Evolutionary conservation across 352 stramenopile genomes (phyloP).

Genomic region (Pythium scleroteichum): DNA sequence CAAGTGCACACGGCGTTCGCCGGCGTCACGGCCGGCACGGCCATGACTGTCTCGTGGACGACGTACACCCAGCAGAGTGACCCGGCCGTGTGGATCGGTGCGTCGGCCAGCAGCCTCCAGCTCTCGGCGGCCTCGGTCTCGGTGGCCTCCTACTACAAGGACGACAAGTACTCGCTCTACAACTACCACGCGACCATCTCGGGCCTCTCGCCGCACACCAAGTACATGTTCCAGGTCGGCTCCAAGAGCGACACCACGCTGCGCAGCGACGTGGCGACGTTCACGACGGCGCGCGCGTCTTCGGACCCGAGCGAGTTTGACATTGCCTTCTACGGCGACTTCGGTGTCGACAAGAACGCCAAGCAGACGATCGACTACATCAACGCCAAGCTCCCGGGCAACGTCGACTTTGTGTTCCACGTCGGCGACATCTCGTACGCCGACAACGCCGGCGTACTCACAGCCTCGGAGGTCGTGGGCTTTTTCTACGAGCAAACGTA

Average conservation of each 20-base stretch:
- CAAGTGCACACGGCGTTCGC: slow-evolving; percentile 56
- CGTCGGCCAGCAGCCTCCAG: slow-evolving; percentile 14
- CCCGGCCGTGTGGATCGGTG: slow-evolving; percentile 40
- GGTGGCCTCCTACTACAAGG: slow-evolving; percentile 36
- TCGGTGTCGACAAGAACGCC: slow-evolving; percentile 46
- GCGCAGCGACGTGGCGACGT: slow-evolving; percentile 24
- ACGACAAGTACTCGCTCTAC: slow-evolving; percentile 41
- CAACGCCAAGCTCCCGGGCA: slow-evolving; percentile 33
- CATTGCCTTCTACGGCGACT: slow-evolving; percentile 57
- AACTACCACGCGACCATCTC: slow-evolving; percentile 45
- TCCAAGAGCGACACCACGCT: slow-evolving; percentile 1
- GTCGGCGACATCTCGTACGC: slow-evolving; percentile 71
- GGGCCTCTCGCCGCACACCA: slow-evolving; percentile 35
- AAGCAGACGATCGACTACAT: slow-evolving; percentile 39
- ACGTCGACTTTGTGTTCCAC: slow-evolving; percentile 69
- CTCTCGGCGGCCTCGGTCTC: slow-evolving; percentile 19
- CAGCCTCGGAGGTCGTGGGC: slow-evolving; percentile 27
- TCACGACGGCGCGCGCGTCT: slow-evolving; percentile 40
- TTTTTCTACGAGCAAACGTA: slow-evolving; percentile 90
- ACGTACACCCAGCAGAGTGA: slow-evolving; percentile 32
- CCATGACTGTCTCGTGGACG: slow-evolving; percentile 50
- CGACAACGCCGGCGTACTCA: slow-evolving; percentile 30
- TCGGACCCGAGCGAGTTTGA: slow-evolving; percentile 41
- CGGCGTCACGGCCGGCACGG: slow-evolving; percentile 37
- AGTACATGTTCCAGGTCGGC: slow-evolving; percentile 45